Evolutionary conservation across 495 filamentous ascomycete genomes (phyloP).

Genomic region (Daldinia caldariorum): DNA sequence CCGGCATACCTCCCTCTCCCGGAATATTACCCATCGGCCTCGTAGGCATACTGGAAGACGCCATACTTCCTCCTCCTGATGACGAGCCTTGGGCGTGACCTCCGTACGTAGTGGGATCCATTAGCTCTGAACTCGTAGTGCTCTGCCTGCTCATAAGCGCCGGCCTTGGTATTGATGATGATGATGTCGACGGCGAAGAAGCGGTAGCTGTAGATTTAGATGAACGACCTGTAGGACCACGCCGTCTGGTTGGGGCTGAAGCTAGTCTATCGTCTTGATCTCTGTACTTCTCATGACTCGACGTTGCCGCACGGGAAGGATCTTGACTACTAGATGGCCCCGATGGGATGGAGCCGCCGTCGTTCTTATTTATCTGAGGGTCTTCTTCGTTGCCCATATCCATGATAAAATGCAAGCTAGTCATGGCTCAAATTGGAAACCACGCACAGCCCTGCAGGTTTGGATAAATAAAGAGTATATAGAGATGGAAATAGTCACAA

Average conservation of each 20-base stretch:
- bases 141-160: conserved; percentile 52
- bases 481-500: conserved; percentile 46
- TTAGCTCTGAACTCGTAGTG: conserved; percentile 57
- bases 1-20: conserved; percentile 51
- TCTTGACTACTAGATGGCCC: conserved; percentile 52
- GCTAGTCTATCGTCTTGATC: conserved; percentile 44
- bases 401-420: conserved; percentile 61
- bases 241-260: conserved; percentile 43
- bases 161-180: conserved; percentile 46
- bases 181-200: conserved; percentile 26
- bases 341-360: conserved; percentile 44
- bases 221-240: conserved; percentile 42
- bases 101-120: conserved; percentile 52
- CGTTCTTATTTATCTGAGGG: conserved; percentile 48
- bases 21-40: conserved; percentile 53
- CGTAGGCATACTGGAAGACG: conserved; percentile 46
- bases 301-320: conserved; percentile 49
- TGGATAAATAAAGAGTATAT: conserved; percentile 53
- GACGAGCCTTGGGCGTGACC: conserved; percentile 46
- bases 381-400: conserved; percentile 54
- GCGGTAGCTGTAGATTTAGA: conserved; percentile 41
- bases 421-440: conserved; percentile 61
- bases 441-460: conserved; percentile 47
- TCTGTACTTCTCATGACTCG: conserved; percentile 41
- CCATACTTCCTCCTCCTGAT: conserved; percentile 46